phyloP scores from a whole-genome alignment of 228 moss, liverwort and hornwort species.

The Sphagnum magellanicum region DNA sequence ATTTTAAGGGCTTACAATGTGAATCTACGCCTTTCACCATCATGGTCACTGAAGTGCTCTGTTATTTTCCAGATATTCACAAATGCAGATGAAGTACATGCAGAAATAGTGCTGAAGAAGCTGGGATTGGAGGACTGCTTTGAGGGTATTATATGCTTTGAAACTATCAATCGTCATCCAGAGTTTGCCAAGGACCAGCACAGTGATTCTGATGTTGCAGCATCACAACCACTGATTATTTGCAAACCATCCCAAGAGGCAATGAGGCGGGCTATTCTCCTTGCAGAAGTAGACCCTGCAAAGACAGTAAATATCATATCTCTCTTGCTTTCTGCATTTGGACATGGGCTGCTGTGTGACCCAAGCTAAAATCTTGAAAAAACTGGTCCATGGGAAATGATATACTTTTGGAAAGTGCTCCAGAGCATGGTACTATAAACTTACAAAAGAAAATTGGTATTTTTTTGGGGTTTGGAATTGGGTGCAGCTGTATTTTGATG shows the following conservation, averaged over 20 bases:
- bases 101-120: slow-evolving; percentile 23
- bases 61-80: slow-evolving; percentile 26
- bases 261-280: slow-evolving; percentile 38
- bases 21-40: not conserved
- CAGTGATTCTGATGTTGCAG: slow-evolving; percentile 19
- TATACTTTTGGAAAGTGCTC: no score
- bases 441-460: no score
- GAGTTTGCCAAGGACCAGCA: not conserved
- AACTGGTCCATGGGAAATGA: no score
- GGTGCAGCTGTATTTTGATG: slow-evolving; percentile 42
- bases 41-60: not conserved
- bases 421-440: no score
- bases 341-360: no score
- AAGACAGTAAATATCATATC: slow-evolving; percentile 8
- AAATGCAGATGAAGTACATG: slow-evolving; percentile 52
- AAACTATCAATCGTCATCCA: slow-evolving; percentile 38
- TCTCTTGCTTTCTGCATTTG: not conserved
- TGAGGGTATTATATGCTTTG: slow-evolving; percentile 41
- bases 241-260: slow-evolving; percentile 44
- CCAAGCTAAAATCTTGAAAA: no score
- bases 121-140: slow-evolving; percentile 57
- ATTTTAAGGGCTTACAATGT: no score
- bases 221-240: slow-evolving; percentile 16
- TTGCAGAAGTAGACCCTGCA: slow-evolving; percentile 30
- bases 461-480: not conserved